A percentile compares a stretch with the other conserved stretches of the same genome.
Evolutionary conservation across 345 rosid genomes (phyloP).

Genomic region (Salix purpurea): DNA sequence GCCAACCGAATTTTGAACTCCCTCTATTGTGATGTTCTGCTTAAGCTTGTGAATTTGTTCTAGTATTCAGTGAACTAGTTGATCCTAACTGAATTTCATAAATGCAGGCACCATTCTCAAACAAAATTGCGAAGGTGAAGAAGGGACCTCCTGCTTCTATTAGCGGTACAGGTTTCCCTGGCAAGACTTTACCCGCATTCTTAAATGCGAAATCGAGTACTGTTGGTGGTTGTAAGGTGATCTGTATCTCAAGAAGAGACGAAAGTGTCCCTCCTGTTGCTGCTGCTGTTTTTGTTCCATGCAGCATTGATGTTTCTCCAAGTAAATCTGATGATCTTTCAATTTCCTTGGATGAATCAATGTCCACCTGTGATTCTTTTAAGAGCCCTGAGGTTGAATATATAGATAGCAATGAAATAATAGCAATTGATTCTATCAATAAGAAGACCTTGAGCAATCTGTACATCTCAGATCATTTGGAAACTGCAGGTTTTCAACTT

Average conservation of each 20-base stretch:
- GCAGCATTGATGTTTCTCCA: conserved; percentile 47
- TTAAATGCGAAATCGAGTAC: conserved; percentile 31
- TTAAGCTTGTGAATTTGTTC: not conserved
- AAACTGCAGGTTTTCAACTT: conserved; percentile 37
- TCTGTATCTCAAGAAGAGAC: conserved; percentile 28
- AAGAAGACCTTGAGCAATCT: conserved; percentile 73
- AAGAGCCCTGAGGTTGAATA: conserved; percentile 88
- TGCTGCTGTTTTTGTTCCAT: conserved; percentile 20
- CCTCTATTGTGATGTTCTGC: not conserved
- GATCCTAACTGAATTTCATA: conserved; percentile 12
- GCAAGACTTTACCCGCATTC: conserved; percentile 24
- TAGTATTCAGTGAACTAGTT: not conserved
- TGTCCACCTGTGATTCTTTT: conserved; percentile 77
- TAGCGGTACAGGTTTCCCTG: conserved; percentile 23
- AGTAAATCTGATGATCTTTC: conserved; percentile 53
- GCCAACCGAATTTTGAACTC: not conserved
- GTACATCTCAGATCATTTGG: conserved; percentile 50
- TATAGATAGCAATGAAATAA: conserved; percentile 47
- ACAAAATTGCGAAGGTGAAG: conserved; percentile 51
- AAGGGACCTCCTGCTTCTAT: conserved; percentile 36
- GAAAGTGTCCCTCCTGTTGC: conserved; percentile 19
- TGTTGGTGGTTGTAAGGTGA: conserved; percentile 29
- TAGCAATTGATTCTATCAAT: conserved; percentile 52
- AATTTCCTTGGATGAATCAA: conserved; percentile 66
- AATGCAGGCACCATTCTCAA: conserved; percentile 47